Evolutionary conservation across 257 asterid genomes (phyloP).

Genomic region (Solanum sparsipilum): DNA sequence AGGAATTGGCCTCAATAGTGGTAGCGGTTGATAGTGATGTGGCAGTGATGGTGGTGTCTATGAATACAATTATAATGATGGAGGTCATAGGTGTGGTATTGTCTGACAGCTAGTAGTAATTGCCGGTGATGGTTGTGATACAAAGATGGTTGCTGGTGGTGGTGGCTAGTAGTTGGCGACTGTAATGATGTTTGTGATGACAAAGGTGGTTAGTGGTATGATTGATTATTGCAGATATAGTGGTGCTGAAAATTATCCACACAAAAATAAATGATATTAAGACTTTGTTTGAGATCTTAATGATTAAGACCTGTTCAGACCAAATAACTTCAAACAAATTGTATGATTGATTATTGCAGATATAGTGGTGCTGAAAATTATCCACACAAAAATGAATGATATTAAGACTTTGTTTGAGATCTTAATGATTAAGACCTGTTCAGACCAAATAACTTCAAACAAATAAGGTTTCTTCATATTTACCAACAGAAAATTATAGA

Average conservation of each 20-base stretch:
- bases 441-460: background rate
- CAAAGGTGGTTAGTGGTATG: background rate
- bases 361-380: background rate
- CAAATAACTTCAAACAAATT: background rate
- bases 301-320: background rate
- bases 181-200: background rate
- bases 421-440: background rate
- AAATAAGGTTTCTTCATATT: background rate
- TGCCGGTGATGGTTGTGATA: background rate
- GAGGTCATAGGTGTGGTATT: background rate
- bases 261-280: background rate
- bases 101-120: background rate
- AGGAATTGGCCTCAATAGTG: background rate
- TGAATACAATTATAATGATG: background rate
- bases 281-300: background rate
- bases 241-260: background rate
- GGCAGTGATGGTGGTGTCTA: background rate
- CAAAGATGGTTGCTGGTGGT: background rate
- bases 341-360: background rate
- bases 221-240: background rate
- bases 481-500: background rate
- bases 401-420: background rate
- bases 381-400: background rate
- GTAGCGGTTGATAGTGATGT: background rate
- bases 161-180: background rate